Evolutionary conservation across 306 rosid species (phyloP).

Genomic region (Casuarina glauca): DNA sequence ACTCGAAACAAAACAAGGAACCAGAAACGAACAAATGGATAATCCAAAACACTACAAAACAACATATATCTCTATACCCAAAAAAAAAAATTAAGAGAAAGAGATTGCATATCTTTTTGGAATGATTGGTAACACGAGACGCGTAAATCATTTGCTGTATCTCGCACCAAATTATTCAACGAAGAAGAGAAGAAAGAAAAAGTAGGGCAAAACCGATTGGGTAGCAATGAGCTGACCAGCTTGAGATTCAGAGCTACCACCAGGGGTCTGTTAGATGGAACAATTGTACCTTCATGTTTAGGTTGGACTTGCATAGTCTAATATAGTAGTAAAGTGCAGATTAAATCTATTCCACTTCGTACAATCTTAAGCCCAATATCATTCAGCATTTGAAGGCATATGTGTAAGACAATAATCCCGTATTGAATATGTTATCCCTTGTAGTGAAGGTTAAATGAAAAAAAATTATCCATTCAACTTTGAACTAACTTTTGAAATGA

Average conservation of each 20-base stretch:
- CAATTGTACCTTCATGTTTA: neutral
- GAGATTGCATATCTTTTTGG: slow-evolving; percentile 54
- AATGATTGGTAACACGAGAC: slow-evolving; percentile 69
- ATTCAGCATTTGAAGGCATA: too few species aligned
- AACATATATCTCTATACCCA: neutral
- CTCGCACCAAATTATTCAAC: neutral
- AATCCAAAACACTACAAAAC: neutral
- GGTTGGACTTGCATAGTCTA: neutral
- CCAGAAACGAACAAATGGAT: too few species aligned
- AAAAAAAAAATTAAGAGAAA: neutral
- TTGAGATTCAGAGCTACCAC: neutral
- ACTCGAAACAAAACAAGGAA: neutral
- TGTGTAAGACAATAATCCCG: too few species aligned
- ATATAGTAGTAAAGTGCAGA: too few species aligned
- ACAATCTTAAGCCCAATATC: too few species aligned
- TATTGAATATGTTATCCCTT: too few species aligned
- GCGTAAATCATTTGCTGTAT: slow-evolving; percentile 52
- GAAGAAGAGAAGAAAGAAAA: neutral
- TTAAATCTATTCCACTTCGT: too few species aligned
- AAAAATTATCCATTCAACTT: too few species aligned
- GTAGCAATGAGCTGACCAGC: neutral
- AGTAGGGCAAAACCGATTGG: neutral
- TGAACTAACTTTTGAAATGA: too few species aligned
- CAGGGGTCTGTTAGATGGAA: neutral
- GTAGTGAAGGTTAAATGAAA: too few species aligned